Evolutionary conservation across 2,329 filamentous ascomycete genomes (phyloP).

Genomic region (Phialocephala subalpina): DNA sequence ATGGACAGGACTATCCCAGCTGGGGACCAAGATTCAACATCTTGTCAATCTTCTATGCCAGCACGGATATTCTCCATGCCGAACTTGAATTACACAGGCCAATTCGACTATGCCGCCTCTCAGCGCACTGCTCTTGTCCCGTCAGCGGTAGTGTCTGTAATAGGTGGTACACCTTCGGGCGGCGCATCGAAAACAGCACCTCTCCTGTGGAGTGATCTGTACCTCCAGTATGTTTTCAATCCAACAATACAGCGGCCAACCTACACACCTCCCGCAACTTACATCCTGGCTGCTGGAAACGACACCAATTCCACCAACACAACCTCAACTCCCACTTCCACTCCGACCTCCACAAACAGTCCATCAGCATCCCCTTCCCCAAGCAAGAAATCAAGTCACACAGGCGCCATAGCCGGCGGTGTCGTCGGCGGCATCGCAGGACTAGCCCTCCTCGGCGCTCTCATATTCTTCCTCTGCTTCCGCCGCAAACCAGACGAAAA

Average conservation of each 20-base stretch:
- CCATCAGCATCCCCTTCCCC: neutral
- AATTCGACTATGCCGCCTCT: conserved; percentile 39
- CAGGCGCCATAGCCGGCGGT: conserved; percentile 7
- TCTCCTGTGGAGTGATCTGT: conserved; percentile 35
- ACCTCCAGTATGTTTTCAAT: conserved; percentile 40
- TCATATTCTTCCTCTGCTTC: conserved; percentile 1
- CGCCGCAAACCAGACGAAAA: neutral
- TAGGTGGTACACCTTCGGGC: conserved; percentile 50
- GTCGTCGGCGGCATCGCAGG: conserved; percentile 4
- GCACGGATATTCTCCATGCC: conserved; percentile 36
- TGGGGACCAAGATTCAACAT: neutral
- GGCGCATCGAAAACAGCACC: conserved; percentile 42
- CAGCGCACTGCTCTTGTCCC: conserved; percentile 48
- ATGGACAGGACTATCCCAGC: conserved; percentile 19
- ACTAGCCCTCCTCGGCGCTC: neutral
- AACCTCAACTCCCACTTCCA: neutral
- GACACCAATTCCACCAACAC: conserved; percentile 2
- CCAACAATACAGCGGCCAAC: conserved; percentile 31
- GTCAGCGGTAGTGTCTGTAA: conserved; percentile 56
- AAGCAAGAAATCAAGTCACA: neutral
- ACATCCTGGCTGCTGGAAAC: conserved; percentile 4
- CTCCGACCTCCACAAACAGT: neutral
- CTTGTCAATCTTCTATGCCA: conserved; percentile 32
- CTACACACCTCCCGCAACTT: conserved; percentile 30
- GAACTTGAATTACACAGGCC: conserved; percentile 39